Percentiles rank a stretch among this genome's conserved stretches.
phyloP scores from a whole-genome alignment of 306 rosid genomes.

The Citrullus colocynthis region DNA sequence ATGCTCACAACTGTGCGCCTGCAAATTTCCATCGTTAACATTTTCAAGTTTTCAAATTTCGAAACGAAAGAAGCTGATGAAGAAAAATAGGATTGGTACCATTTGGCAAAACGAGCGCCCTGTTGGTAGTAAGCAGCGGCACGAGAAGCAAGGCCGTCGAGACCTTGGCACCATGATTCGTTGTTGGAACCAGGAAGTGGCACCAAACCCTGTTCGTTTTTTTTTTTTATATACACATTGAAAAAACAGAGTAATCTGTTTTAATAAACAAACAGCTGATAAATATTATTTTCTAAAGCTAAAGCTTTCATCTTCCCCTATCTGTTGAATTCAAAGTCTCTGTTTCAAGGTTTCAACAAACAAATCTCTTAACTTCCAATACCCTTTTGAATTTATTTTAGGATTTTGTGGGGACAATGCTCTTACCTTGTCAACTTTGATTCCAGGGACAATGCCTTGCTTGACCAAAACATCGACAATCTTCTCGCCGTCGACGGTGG shows the following conservation, averaged over 20 bases:
- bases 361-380: no score
- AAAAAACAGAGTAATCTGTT: background rate
- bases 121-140: constrained; percentile 86
- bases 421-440: constrained; percentile 75
- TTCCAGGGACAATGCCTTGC: constrained; percentile 74
- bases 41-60: background rate
- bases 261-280: background rate
- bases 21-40: background rate
- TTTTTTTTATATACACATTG: background rate
- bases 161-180: constrained; percentile 97
- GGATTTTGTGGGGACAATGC: background rate
- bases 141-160: constrained; percentile 87
- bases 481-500: constrained; percentile 70
- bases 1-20: constrained; percentile 51
- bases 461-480: constrained; percentile 56
- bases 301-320: no score
- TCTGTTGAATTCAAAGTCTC: no score
- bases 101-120: constrained; percentile 96
- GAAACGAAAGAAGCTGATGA: background rate
- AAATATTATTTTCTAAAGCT: no score
- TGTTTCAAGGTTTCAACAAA: no score
- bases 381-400: no score
- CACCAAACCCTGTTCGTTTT: constrained; percentile 58
- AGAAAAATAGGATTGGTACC: constrained; percentile 23
- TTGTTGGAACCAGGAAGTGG: constrained; percentile 67